Conservation (phyloP, 2,329 filamentous ascomycete genomes). For the Pseudonectria foliicola region DNA sequence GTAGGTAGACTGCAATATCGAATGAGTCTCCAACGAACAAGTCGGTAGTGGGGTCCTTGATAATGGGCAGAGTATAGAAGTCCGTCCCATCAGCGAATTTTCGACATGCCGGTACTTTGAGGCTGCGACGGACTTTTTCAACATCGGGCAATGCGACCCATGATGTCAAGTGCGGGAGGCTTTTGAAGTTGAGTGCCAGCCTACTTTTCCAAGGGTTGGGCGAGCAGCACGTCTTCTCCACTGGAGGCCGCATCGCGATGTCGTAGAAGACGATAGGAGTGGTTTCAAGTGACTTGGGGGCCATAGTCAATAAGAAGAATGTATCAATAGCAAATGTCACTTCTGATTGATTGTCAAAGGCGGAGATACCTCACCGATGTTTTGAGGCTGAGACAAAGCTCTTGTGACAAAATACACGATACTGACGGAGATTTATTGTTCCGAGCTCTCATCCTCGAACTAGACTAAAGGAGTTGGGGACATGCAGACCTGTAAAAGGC, state of each 20-base stretch:
- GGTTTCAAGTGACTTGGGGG: too few species aligned
- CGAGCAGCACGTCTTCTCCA: slow-evolving; percentile 14
- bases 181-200: slow-evolving; percentile 37
- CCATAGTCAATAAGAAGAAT: too few species aligned
- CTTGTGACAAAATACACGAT: too few species aligned
- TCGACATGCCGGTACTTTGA: slow-evolving; percentile 43
- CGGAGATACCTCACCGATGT: too few species aligned
- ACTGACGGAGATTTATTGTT: too few species aligned
- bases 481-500: too few species aligned
- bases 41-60: slow-evolving; percentile 38
- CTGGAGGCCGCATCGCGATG: slow-evolving; percentile 30
- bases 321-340: too few species aligned
- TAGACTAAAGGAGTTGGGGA: too few species aligned
- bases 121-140: slow-evolving; percentile 35
- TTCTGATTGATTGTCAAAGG: too few species aligned
- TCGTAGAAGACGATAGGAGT: slow-evolving; percentile 33
- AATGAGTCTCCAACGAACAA: slow-evolving; percentile 52
- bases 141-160: slow-evolving; percentile 51
- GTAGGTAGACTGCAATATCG: slow-evolving; percentile 56
- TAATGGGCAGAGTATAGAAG: slow-evolving; percentile 54
- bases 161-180: slow-evolving; percentile 24
- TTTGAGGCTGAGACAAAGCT: too few species aligned
- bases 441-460: too few species aligned
- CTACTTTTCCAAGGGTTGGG: slow-evolving; percentile 29
- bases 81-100: slow-evolving; percentile 49